phyloP scores from a whole-genome alignment of 192 early-diverging fungal species.

The Martensiomyces pterosporus region DNA sequence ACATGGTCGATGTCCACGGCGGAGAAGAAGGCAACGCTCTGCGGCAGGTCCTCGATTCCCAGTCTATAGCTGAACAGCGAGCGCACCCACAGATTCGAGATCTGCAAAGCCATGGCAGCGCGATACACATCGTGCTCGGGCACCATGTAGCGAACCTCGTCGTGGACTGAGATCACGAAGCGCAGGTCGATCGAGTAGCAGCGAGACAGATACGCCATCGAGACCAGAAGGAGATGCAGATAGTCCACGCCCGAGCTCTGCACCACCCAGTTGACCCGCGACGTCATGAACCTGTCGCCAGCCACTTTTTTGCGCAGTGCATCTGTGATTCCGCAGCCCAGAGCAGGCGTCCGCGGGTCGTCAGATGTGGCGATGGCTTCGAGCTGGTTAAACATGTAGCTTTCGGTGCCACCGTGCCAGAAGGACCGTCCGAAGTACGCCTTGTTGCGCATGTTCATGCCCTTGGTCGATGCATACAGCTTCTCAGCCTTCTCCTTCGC shows the following conservation, averaged over 20 bases:
- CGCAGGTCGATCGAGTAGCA: slow-evolving; percentile 74
- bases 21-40: slow-evolving; percentile 92
- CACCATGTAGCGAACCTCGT: slow-evolving; percentile 89
- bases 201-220: slow-evolving; percentile 78
- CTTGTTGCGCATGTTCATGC: slow-evolving; percentile 50
- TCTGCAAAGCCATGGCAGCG: slow-evolving; percentile 81
- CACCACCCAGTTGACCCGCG: slow-evolving; percentile 94
- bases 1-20: slow-evolving; percentile 89
- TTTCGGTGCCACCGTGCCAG: slow-evolving; percentile 90
- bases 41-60: slow-evolving; percentile 83
- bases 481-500: slow-evolving; percentile 62
- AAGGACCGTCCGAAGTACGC: slow-evolving; percentile 42
- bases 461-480: slow-evolving; percentile 84
- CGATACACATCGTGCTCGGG: slow-evolving; percentile 67
- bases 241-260: slow-evolving; percentile 98
- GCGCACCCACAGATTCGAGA: slow-evolving; percentile 91
- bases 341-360: slow-evolving; percentile 77
- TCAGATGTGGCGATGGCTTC: slow-evolving; percentile 73
- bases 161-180: slow-evolving; percentile 90
- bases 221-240: slow-evolving; percentile 83
- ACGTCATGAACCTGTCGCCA: slow-evolving; percentile 69
- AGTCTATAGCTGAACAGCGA: slow-evolving; percentile 79
- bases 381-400: slow-evolving; percentile 90
- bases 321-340: slow-evolving; percentile 87
- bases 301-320: slow-evolving; percentile 61